Base-by-base conservation (phyloP, 1,139 yeast genomes). In the Debaryomycetaceae sp. region DNA sequence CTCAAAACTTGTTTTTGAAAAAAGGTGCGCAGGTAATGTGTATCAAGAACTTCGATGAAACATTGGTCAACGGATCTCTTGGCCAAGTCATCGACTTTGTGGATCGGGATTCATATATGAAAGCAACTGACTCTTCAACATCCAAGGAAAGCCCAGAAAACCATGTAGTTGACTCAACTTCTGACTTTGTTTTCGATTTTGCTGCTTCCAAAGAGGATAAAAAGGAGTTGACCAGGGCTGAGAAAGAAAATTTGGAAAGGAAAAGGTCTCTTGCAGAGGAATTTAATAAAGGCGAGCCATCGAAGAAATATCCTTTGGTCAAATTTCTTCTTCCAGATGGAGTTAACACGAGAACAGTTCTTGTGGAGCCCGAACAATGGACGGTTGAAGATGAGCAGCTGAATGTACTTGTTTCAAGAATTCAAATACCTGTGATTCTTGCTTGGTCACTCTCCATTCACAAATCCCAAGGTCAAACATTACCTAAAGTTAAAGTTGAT, bases 401-500 rank as follows among this genome's bases (percentile, higher is more conserved):
- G 43, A 53, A 54, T 7, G 60, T 63, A 1, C 50, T 68, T 33
- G 71, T 66, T 20, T 63, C 63, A 35, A 55, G 72, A 45, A 59
- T 55, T 6, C 96, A 89, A 57, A 59, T 93, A 2, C 99, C 99
- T 0, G 67, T 93, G 42, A 84, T 90, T 55, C 69, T 91, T 14
- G 96, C 99, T 0, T 93, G 98, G 97, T 91, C 99, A 0, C 66
- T 93, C 37, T 89, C 97, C 0, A 91, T 93, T 42, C 99, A 93
- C 62, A 93, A 93, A 65, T 84, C 97, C 0, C 99, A 93, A 61
- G 99, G 99, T 2, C 99, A 95, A 62, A 91, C 99, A 0, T 68
- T 93, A 41, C 85, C 86, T 3, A 78, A 80, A 52, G 96, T 89
- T 2, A 80, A 80, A 54, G 96, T 93, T 5, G 96, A 95, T 62